Base-by-base conservation (phyloP, 1,284 basidiomycete genomes). In the Cryptococcus sp. region DNA sequence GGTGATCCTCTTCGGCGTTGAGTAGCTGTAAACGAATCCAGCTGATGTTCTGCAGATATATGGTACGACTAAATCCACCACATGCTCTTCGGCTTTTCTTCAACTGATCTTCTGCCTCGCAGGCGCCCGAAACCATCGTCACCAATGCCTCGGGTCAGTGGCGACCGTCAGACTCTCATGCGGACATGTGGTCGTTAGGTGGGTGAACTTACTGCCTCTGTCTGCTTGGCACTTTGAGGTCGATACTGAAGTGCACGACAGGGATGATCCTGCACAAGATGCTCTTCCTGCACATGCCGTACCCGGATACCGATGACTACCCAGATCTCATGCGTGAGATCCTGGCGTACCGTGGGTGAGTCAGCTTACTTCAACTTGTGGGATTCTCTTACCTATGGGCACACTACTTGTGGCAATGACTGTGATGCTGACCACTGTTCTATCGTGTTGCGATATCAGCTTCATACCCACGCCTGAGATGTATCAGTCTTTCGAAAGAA, bases 241-340 rank as follows among this genome's bases (percentile, higher is more conserved):
- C 22, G 11, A 5, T 30, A 27, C 6, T 38, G 19, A n/a, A n/a
- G 11, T 13, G 35, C 50, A 15, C n/a, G 23, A 0, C 43, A 79
- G 78, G 93, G 19, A 92, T 97, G 88, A 88, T 97, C 46, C 81
- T 97, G 13, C 86, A 96, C 80, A 92, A 92, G 70, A 83, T 96
- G 58, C 79, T 95, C 1, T 97, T 95, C 78, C 91, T 97, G 77
- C 83, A 84, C 35, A 75, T 92, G 20, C 91, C 91, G 0, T 94
- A 91, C 68, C 82, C 81, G 20, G 85, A 88, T 63, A 86, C 88
- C 0, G 80, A 83, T 3, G 82, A 83, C 55, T 82, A 81, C 20
- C 82, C 81, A 20, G 82, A 75, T 42, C 78, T 97, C 35, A 86
- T 91, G 65, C 80, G 79, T 20, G 90, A 93, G 71, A 89, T 96